Evolutionary conservation across 1,139 yeast genomes (phyloP).

Genomic region (Lodderomyces parapsilosis): DNA sequence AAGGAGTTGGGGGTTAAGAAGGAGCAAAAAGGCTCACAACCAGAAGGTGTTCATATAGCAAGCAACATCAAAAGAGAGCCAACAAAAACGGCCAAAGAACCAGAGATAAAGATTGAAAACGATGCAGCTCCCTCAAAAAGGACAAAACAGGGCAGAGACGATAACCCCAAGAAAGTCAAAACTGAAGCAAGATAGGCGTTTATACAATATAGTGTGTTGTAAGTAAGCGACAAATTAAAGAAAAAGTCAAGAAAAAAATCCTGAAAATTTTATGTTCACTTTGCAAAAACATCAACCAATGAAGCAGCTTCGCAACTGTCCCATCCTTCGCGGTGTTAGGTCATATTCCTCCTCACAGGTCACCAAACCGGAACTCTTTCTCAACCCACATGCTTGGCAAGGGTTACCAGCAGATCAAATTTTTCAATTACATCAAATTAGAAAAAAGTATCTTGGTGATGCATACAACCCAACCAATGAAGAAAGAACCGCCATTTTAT

Average conservation of each 20-base stretch:
- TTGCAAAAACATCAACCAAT: neutral
- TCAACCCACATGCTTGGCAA: constrained; percentile 67
- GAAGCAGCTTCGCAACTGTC: neutral
- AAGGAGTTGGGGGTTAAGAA: constrained; percentile 10
- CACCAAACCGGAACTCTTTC: constrained; percentile 21
- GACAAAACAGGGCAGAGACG: constrained; percentile 1
- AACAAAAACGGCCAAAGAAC: neutral
- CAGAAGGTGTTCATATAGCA: neutral
- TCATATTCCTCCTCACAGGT: neutral
- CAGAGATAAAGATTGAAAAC: neutral
- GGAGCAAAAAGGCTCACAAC: neutral
- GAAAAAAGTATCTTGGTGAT: constrained; percentile 57
- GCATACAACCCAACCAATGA: constrained; percentile 54
- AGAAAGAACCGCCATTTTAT: constrained; percentile 46
- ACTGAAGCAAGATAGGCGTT: neutral
- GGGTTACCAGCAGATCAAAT: constrained; percentile 65
- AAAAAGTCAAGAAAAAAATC: constrained; percentile 1
- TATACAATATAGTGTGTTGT: neutral
- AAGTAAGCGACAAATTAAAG: neutral
- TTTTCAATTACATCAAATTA: constrained; percentile 56
- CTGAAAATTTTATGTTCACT: constrained; percentile 2
- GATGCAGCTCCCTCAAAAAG: neutral
- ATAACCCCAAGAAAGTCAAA: neutral
- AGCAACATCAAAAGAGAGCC: constrained; percentile 2
- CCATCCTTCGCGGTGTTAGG: neutral